Conservation (phyloP, 2,329 filamentous ascomycete genomes). For the Chrysoporthe cubensis region DNA sequence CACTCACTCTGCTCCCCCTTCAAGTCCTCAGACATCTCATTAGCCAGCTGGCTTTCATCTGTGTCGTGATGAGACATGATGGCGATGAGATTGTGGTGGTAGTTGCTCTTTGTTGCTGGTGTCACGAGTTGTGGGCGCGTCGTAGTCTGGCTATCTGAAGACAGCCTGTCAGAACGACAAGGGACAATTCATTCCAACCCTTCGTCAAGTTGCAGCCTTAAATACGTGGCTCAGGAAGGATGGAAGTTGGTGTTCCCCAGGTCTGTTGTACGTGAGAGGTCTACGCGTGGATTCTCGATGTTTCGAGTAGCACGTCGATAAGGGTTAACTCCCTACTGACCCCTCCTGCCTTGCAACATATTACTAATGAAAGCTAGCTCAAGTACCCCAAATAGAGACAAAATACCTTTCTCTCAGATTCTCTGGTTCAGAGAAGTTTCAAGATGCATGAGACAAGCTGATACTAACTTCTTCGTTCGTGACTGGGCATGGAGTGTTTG, state of each 20-base stretch:
- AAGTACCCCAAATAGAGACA: too few species aligned
- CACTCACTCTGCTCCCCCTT: conserved; percentile 5
- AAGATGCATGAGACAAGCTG: too few species aligned
- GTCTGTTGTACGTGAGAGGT: not conserved
- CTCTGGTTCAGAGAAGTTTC: too few species aligned
- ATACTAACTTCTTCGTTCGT: too few species aligned
- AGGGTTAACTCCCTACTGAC: not conserved
- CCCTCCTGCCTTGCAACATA: not conserved
- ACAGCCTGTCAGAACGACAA: not conserved
- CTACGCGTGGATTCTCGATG: not conserved
- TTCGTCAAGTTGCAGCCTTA: too few species aligned
- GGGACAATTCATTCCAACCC: not conserved
- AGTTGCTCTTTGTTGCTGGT: not conserved
- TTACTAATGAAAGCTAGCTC: not conserved
- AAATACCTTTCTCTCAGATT: too few species aligned
- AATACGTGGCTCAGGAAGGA: too few species aligned
- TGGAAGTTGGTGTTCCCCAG: not conserved
- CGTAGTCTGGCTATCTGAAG: not conserved
- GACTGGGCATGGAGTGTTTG: not conserved
- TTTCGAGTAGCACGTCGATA: not conserved
- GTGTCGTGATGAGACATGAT: not conserved
- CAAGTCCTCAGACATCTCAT: not conserved
- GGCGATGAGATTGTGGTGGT: not conserved
- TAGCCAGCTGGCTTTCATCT: not conserved
- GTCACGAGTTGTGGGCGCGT: not conserved